Conservation (phyloP, 2,329 filamentous ascomycete genomes). For the Aspergillus oerlinghausenensis region DNA sequence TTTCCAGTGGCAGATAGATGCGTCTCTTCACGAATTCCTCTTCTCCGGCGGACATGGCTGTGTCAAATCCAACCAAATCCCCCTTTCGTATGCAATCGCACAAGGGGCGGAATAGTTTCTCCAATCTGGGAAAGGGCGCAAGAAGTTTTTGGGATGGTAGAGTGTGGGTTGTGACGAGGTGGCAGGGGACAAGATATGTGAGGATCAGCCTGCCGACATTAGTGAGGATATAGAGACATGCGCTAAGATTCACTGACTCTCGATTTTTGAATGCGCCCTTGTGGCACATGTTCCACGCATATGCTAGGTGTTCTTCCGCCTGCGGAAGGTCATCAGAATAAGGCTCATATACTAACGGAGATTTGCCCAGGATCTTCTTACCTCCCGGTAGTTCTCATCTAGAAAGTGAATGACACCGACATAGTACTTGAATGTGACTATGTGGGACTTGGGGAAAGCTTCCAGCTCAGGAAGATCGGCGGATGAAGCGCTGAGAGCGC, state of each 20-base stretch:
- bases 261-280: conserved; percentile 68
- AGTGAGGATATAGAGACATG: conserved; percentile 11
- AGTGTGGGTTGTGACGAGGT: conserved; percentile 79
- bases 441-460: conserved; percentile 80
- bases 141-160: conserved; percentile 72
- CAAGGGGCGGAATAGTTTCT: conserved; percentile 73
- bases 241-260: conserved; percentile 55
- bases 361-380: conserved; percentile 32
- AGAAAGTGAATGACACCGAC: conserved; percentile 89
- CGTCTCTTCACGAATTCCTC: conserved; percentile 89
- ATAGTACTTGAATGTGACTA: conserved; percentile 96
- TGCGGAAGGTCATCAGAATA: conserved; percentile 29
- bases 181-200: conserved; percentile 90
- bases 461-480: conserved; percentile 77
- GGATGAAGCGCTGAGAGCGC: conserved; percentile 70
- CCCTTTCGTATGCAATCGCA: conserved; percentile 74
- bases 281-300: conserved; percentile 79
- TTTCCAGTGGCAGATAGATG: conserved; percentile 91
- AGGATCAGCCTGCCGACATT: conserved; percentile 66
- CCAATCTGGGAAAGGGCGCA: conserved; percentile 68
- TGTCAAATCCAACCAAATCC: conserved; percentile 77
- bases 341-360: neutral
- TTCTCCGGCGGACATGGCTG: conserved; percentile 73
- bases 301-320: conserved; percentile 74
- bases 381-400: conserved; percentile 84